Conservation (phyloP, 306 rosid genomes). For the Vicia sativa region DNA sequence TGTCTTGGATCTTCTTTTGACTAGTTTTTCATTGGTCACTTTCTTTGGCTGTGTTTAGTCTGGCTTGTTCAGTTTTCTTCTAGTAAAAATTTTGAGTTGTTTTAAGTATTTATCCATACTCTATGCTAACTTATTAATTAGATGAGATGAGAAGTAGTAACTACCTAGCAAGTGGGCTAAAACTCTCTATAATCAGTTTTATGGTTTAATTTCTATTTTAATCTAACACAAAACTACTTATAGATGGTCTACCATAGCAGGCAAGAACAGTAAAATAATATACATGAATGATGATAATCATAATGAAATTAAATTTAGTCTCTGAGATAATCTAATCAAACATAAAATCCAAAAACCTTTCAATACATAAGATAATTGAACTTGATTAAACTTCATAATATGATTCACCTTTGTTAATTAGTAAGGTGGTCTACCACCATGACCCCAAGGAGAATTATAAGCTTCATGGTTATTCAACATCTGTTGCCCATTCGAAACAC, state of each 20-base stretch:
- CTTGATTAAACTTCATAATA: neutral
- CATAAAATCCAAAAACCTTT: neutral
- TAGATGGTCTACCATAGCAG: neutral
- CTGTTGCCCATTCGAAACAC: slow-evolving; percentile 53
- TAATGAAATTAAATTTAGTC: neutral
- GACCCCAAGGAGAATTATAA: slow-evolving; percentile 65
- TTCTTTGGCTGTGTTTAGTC: no score
- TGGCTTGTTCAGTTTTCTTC: no score
- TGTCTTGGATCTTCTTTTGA: no score
- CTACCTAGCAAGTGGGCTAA: neutral
- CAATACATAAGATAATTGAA: neutral
- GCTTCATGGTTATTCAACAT: slow-evolving; percentile 66
- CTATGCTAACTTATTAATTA: no score
- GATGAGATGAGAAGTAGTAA: neutral
- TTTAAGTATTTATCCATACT: no score
- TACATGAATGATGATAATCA: neutral
- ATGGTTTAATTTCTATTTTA: no score
- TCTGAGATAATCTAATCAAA: neutral
- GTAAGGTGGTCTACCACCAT: slow-evolving; percentile 61
- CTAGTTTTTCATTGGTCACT: no score
- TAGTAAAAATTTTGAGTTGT: no score
- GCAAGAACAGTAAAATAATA: neutral
- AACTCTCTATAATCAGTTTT: neutral
- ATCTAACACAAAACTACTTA: neutral
- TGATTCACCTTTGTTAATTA: slow-evolving; percentile 23